Evolutionary conservation across 129 eudicot species (phyloP), one percentile per base, ranked within the genome.

Genomic region (Flaveria ramosissima): DNA sequence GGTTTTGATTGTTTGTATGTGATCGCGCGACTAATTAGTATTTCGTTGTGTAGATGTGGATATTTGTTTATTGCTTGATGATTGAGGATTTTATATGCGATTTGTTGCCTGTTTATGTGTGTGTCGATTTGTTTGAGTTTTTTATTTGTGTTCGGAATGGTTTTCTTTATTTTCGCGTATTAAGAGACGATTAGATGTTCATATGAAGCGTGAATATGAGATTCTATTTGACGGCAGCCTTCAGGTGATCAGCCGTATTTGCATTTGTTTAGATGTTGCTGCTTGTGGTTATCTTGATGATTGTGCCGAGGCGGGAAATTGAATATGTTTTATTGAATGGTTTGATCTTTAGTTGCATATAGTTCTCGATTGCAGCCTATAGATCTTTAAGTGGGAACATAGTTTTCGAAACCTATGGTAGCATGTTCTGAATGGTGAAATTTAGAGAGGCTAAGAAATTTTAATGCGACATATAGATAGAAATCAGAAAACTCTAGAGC

Each of bases 381-480:
- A 36, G 7, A 36, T 36, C 41, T 36, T 36, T 36, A 72, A 24
- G 42, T 41, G 70, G 46, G 48, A 63, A 32, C 8, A 13, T 9
- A 47, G 36, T 32, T n/a, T n/a, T n/a, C 61, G 72, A 71, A 45
- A 71, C 70, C 56, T 50, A 48, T 52, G 65, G 74, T 64, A 32
- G 26, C 21, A 36, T 50, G 46, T 51, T 30, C 6, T 74, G 68
- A 20, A 73, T 23, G 46, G 57, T 45, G 16, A 26, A 4, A 43
- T 60, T 60, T 9, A 21, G 41, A 77, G 68, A 24, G 46, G 36
- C 23, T 9, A 47, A 42, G 15, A 43, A n/a, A 2, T 68, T n/a
- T 9, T 23, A 43, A 53, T 77, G 57, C 17, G 56, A 56, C 41
- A 26, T 55, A 42, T 27, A 55, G 45, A 24, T 55, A n/a, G 62